phyloP scores from a whole-genome alignment of 768 basidiomycete species.

The Lyophyllum semitale region DNA sequence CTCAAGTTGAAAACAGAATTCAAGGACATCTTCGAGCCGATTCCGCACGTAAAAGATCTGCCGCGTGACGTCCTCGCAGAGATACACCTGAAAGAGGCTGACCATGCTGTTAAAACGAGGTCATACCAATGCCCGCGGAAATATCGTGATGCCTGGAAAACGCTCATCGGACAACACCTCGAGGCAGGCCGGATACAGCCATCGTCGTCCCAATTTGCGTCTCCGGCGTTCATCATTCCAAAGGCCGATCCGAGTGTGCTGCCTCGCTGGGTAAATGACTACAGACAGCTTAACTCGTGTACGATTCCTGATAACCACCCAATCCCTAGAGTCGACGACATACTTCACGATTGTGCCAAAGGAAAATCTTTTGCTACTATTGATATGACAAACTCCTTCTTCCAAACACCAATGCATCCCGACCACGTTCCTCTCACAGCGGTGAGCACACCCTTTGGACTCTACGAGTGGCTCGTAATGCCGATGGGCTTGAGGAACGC shows the following conservation, averaged over 20 bases:
- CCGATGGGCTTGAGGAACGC: too few relatives aligned
- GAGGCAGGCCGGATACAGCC: constrained; percentile 29
- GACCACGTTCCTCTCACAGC: constrained; percentile 32
- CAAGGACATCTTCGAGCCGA: constrained; percentile 24
- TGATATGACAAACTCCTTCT: too few relatives aligned
- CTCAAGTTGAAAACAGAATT: constrained; percentile 14
- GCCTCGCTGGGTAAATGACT: constrained; percentile 39
- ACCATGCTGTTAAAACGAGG: constrained; percentile 18
- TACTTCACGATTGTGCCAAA: too few relatives aligned
- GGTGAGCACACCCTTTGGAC: constrained; percentile 34
- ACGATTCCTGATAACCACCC: constrained; percentile 27
- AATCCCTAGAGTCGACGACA: too few relatives aligned
- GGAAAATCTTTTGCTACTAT: constrained; percentile 34
- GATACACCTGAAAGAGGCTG: constrained; percentile 28
- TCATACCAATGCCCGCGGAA: constrained; percentile 34
- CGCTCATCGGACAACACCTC: constrained; percentile 33
- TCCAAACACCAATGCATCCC: constrained; percentile 23
- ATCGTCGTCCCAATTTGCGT: constrained; percentile 28
- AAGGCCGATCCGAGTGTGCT: constrained; percentile 23
- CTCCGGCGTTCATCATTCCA: too few relatives aligned
- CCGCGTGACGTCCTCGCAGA: too few relatives aligned
- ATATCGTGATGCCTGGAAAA: constrained; percentile 32
- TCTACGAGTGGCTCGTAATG: too few relatives aligned
- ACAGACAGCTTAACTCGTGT: constrained; percentile 29
- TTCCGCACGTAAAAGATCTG: too few relatives aligned